Evolutionary conservation across 495 filamentous ascomycete species (phyloP).

Genomic region (Neurospora tetrasperma): DNA sequence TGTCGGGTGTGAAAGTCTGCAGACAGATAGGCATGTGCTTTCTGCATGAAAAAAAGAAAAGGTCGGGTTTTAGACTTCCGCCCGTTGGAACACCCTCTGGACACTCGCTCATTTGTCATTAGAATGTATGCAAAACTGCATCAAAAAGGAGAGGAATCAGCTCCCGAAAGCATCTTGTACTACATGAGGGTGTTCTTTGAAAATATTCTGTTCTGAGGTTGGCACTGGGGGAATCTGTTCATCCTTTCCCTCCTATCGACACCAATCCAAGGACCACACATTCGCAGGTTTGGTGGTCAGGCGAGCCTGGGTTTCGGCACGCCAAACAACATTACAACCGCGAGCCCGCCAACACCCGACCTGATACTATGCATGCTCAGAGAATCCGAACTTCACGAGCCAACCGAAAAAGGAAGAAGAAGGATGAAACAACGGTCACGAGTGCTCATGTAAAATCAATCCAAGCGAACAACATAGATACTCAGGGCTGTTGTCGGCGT

Average conservation of each 20-base stretch:
- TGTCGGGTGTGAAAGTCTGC: not conserved
- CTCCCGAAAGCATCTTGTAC: not conserved
- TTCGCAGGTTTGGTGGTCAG: not conserved
- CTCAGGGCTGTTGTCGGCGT: not conserved
- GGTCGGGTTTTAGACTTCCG: not conserved
- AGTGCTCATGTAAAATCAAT: not conserved
- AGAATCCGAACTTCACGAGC: not conserved
- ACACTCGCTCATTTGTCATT: not conserved
- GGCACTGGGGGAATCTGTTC: no score
- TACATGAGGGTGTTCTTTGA: not conserved
- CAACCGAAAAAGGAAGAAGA: not conserved
- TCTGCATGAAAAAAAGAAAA: not conserved
- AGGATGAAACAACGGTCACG: not conserved
- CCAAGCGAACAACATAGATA: not conserved
- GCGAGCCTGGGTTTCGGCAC: not conserved
- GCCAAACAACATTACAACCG: not conserved
- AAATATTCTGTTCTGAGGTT: no score
- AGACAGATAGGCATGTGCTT: not conserved
- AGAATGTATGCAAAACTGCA: not conserved
- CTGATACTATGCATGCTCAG: not conserved
- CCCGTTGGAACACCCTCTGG: not conserved
- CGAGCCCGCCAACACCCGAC: not conserved
- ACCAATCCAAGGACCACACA: not conserved
- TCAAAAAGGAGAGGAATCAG: not conserved
- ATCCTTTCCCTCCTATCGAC: not conserved